Evolutionary conservation across 1,139 yeast species (phyloP).

Genomic region (Suhomyces chickasaworum): DNA sequence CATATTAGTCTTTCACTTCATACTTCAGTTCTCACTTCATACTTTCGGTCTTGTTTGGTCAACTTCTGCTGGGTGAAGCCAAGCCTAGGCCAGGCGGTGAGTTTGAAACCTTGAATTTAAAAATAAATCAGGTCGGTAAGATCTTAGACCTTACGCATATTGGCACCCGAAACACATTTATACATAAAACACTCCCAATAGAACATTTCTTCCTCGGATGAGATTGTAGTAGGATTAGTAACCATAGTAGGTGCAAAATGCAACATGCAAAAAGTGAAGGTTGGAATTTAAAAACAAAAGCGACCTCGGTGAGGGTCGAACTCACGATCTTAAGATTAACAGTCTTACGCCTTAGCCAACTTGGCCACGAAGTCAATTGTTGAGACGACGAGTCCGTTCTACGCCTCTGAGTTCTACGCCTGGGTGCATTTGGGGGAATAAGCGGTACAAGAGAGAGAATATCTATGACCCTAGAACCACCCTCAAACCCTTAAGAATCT

Average conservation of each 20-base stretch:
- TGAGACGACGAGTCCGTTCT: too few species aligned
- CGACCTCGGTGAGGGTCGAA: slow-evolving; percentile 51
- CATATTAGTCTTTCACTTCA: too few species aligned
- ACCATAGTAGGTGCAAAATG: neutral
- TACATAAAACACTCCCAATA: neutral
- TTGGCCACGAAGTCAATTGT: slow-evolving; percentile 53
- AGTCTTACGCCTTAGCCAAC: slow-evolving; percentile 61
- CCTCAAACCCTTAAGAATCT: too few species aligned
- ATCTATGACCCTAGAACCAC: too few species aligned
- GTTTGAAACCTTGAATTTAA: neutral
- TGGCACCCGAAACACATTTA: neutral
- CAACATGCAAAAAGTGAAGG: neutral
- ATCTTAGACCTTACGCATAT: neutral
- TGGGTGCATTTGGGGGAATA: neutral
- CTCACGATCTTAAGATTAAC: slow-evolving; percentile 52
- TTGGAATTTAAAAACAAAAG: slow-evolving; percentile 6
- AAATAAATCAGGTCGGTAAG: neutral
- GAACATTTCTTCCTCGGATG: neutral
- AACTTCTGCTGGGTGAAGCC: too few species aligned
- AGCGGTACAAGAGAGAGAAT: too few species aligned
- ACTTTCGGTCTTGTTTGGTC: too few species aligned
- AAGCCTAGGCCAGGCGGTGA: too few species aligned
- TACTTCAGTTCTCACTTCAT: too few species aligned
- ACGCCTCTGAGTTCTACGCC: too few species aligned
- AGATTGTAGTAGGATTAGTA: neutral